Base-by-base conservation (phyloP, 2,329 filamentous ascomycete species). In the Sporothrix sp. region DNA sequence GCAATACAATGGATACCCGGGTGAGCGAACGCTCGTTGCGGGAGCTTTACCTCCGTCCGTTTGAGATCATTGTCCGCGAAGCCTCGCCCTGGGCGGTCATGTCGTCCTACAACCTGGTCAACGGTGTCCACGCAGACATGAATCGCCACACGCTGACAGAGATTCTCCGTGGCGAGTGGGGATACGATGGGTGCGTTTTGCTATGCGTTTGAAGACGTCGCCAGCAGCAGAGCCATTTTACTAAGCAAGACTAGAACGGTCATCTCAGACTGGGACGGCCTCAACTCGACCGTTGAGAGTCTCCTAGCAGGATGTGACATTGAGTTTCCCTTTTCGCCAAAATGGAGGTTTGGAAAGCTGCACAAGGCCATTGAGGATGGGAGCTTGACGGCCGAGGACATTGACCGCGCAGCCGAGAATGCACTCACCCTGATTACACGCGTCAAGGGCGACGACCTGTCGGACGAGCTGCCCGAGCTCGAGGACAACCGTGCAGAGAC, bases 11-110 rank as follows among this genome's bases (percentile, higher is more conserved):
- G 53, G 74, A 86, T 62, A 80, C 81, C 3, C 66, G 79, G 25
- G 71, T 87, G 42, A 72, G 77, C 25, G 82, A 87, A 58, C 71
- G 83, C 32, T 72, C 82, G 3, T 66, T 87, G 25, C 73, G 83
- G 25, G 84, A 87, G 61, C 69, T 87, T 1, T 87, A 87, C 57
- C 74, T 87, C n/a, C 78, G 81, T 40, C 84, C 84, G 0, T 87
- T 87, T 56, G 82, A 87, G 65, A 85, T 87, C 59, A 82, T 82
- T 0, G 70, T 87, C 35, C 72, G 81, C 39, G 80, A 85, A 56
- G 78, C 81, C 13, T 80, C 83, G 50, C 81, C 82, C 2, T 83
- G 81, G 80, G 80, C 80, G 5, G 64, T 85, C 39, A 85, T 85
- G 82, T 76, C 77, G 4, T 79, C 79, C 2, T 85, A 85, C 59